Conservation (phyloP, 164 flowering plant genomes). For the Taxillus chinensis region DNA sequence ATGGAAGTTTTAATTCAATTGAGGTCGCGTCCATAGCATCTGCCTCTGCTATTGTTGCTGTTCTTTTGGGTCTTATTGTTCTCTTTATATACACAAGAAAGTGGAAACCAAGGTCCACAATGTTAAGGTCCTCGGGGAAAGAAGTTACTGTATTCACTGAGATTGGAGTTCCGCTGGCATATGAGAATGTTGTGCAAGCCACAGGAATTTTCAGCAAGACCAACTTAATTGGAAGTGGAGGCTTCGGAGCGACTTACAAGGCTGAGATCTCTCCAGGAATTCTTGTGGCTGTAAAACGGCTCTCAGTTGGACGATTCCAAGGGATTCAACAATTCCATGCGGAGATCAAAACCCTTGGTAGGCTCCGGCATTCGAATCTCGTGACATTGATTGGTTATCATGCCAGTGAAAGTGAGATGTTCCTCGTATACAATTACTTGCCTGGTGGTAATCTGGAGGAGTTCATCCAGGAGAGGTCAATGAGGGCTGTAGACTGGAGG, state of each 20-base stretch:
- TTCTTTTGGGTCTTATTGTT: conserved; percentile 56
- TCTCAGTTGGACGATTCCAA: conserved; percentile 79
- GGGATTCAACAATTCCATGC: conserved; percentile 86
- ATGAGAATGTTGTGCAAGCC: conserved; percentile 66
- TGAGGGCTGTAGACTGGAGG: conserved; percentile 72
- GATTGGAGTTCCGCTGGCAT: conserved; percentile 62
- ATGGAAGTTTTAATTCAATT: conserved; percentile 46
- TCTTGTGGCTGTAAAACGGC: conserved; percentile 70
- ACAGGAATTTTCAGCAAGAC: conserved; percentile 68
- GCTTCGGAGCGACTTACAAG: conserved; percentile 91
- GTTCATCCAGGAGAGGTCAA: conserved; percentile 74
- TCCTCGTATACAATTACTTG: conserved; percentile 72
- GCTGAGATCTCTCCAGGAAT: conserved; percentile 73
- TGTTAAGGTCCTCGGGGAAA: conserved; percentile 38
- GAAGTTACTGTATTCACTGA: conserved; percentile 62
- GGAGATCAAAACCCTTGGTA: conserved; percentile 76
- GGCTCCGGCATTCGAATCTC: conserved; percentile 72
- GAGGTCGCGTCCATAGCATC: conserved; percentile 81
- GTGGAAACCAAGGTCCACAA: conserved; percentile 44
- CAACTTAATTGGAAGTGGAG: conserved; percentile 90
- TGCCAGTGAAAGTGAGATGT: conserved; percentile 88
- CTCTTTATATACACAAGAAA: conserved; percentile 64
- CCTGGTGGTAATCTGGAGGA: conserved; percentile 85
- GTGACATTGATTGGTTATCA: conserved; percentile 86
- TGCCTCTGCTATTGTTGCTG: conserved; percentile 75